A percentile compares a stretch with the other conserved stretches of the same genome.
These are phyloP conservation scores for Myxozyma geophila DNA, from an alignment of 805 yeast species.

Conservation along the genomic window DNA sequence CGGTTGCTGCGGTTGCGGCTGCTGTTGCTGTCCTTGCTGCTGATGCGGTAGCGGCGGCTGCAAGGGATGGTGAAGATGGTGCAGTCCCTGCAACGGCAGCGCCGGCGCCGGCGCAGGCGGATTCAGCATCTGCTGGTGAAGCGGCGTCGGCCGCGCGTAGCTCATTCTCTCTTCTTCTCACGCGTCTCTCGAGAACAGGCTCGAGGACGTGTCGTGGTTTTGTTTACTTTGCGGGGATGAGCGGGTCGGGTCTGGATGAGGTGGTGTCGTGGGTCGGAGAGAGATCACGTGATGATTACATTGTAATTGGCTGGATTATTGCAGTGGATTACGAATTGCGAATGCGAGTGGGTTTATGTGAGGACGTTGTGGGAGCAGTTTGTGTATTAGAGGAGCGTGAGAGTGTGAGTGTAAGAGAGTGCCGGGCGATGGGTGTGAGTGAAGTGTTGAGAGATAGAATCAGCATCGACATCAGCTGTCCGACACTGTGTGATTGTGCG, in stretches of 20 bases:
- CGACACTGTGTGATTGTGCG: too few species aligned
- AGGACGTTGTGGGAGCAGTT: too few species aligned
- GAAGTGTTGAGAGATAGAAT: too few species aligned
- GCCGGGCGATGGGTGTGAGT: too few species aligned
- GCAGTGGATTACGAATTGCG: too few species aligned
- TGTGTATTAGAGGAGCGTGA: too few species aligned
- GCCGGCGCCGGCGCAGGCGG: slow-evolving; percentile 16
- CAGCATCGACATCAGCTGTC: too few species aligned
- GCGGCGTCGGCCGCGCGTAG: slow-evolving; percentile 27
- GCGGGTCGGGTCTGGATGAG: not conserved
- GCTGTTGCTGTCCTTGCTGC: slow-evolving; percentile 12
- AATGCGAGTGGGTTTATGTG: too few species aligned
- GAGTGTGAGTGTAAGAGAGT: too few species aligned
- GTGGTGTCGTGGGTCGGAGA: not conserved
- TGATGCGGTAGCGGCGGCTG: slow-evolving; percentile 10
- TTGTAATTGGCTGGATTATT: too few species aligned
- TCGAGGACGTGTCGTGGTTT: not conserved
- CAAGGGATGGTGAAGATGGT: slow-evolving; percentile 15
- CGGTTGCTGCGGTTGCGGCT: slow-evolving; percentile 13
- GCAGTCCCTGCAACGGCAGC: slow-evolving; percentile 16
- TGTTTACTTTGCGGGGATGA: slow-evolving; percentile 6
- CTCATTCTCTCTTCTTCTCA: slow-evolving; percentile 19
- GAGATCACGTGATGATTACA: not conserved
- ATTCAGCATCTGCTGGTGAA: slow-evolving; percentile 32
- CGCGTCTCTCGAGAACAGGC: too few species aligned